Evolutionary conservation across 441 rosid genomes (phyloP).

Genomic region (Erysimum cheiri): DNA sequence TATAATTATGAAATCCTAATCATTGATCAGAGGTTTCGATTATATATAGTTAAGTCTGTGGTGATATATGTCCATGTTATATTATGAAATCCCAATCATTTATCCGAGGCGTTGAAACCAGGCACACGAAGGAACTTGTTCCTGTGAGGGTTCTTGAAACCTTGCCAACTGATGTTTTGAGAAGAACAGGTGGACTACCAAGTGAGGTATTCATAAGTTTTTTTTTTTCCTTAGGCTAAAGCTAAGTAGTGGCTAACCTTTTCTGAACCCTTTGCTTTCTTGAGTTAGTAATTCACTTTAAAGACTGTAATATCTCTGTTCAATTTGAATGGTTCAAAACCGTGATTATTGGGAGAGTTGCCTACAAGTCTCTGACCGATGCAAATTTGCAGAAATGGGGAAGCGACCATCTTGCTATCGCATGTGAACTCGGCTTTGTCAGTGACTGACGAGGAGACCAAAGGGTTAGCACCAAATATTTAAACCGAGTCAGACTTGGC

Average conservation of each 20-base stretch:
- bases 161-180: conserved; percentile 68
- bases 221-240: not conserved
- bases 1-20: conserved; percentile 5
- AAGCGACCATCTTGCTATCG: conserved; percentile 97
- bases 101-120: conserved; percentile 46
- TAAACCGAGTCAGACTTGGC: not conserved
- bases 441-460: conserved; percentile 37
- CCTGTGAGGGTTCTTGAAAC: conserved; percentile 94
- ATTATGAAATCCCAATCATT: conserved; percentile 13
- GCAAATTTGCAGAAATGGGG: conserved; percentile 78
- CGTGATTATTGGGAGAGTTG: not conserved
- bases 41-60: conserved; percentile 51
- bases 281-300: not conserved
- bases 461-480: not conserved
- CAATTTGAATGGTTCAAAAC: conserved; percentile 15
- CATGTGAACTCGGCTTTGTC: conserved; percentile 79
- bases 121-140: conserved; percentile 82
- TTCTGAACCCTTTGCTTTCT: not conserved
- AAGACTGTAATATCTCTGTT: not conserved
- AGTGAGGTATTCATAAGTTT: conserved; percentile 59
- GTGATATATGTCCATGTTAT: not conserved
- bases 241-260: not conserved
- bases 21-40: conserved; percentile 54
- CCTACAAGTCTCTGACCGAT: conserved; percentile 21
- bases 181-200: conserved; percentile 76